These are phyloP conservation scores for Aegilops tauschii DNA, from an alignment of 176 grass and related monocot species.

Conservation along the genomic window DNA sequence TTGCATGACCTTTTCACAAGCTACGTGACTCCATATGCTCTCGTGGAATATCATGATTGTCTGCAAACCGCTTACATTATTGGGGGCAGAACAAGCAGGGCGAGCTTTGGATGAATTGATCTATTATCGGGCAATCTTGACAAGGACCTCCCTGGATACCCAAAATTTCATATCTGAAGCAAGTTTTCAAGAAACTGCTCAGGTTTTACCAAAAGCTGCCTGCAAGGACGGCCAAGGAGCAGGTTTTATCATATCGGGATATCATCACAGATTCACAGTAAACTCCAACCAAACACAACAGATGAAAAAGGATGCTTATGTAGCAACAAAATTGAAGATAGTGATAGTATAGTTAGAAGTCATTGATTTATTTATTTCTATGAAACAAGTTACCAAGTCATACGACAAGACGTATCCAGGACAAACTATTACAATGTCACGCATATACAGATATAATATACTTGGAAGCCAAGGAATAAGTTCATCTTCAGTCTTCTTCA, in stretches of 20 bases:
- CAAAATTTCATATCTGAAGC: background rate
- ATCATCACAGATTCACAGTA: background rate
- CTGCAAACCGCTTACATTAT: background rate
- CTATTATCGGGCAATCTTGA: too few species aligned
- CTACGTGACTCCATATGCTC: background rate
- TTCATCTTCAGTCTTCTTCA: constrained; percentile 17
- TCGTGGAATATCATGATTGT: background rate
- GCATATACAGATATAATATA: background rate
- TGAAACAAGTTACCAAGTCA: background rate
- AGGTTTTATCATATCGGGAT: background rate
- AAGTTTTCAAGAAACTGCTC: background rate
- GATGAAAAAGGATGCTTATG: too few species aligned
- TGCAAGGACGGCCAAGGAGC: background rate
- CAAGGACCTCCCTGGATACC: background rate
- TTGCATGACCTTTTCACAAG: background rate
- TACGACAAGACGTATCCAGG: background rate
- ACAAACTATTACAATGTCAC: constrained; percentile 18
- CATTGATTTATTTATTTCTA: constrained; percentile 28
- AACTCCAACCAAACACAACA: background rate
- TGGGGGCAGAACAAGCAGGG: too few species aligned
- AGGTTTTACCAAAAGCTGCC: background rate
- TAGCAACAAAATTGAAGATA: background rate
- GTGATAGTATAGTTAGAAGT: background rate
- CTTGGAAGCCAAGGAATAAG: background rate
- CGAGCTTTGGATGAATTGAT: too few species aligned